These are phyloP conservation scores for Ganoderma boninense DNA, from an alignment of 1,284 basidiomycete genomes.

Conservation along the genomic window DNA sequence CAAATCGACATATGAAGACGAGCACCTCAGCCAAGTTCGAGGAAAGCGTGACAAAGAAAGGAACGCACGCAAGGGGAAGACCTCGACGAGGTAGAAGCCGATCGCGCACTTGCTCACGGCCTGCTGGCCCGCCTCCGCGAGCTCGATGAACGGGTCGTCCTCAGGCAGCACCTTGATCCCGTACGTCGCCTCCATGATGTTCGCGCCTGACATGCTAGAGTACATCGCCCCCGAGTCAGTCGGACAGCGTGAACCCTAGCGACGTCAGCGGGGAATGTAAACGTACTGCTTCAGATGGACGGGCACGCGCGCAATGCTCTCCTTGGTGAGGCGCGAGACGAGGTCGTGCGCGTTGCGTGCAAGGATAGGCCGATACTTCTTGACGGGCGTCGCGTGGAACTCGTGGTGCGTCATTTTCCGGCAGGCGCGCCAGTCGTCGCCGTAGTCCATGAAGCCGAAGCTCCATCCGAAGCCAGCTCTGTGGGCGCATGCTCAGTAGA, in stretches of 20 bases:
- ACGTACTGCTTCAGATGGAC: slow-evolving; percentile 38
- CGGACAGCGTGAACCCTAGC: too few species aligned
- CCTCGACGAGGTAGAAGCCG: slow-evolving; percentile 33
- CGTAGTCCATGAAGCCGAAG: slow-evolving; percentile 46
- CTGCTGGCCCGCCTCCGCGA: slow-evolving; percentile 34
- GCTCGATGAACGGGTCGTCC: slow-evolving; percentile 37
- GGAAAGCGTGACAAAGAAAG: too few species aligned
- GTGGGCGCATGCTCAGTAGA: not conserved
- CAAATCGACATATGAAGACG: not conserved
- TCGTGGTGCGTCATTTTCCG: slow-evolving; percentile 45
- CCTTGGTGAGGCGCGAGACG: slow-evolving; percentile 40
- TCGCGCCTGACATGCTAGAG: slow-evolving; percentile 32
- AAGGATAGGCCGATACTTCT: slow-evolving; percentile 29
- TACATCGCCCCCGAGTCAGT: not conserved
- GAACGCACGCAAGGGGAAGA: slow-evolving; percentile 33
- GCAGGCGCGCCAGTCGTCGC: slow-evolving; percentile 51
- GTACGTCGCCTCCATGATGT: slow-evolving; percentile 38
- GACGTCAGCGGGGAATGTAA: not conserved
- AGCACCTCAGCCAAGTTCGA: not conserved
- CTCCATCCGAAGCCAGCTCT: slow-evolving; percentile 53
- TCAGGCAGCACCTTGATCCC: slow-evolving; percentile 37
- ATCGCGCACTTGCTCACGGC: slow-evolving; percentile 24
- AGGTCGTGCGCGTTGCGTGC: slow-evolving; percentile 42
- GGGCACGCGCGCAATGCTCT: slow-evolving; percentile 16
- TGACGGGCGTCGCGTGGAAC: slow-evolving; percentile 22